Evolutionary conservation across 192 early-diverging fungal genomes (phyloP).

Genomic region (Linnemannia zychae): DNA sequence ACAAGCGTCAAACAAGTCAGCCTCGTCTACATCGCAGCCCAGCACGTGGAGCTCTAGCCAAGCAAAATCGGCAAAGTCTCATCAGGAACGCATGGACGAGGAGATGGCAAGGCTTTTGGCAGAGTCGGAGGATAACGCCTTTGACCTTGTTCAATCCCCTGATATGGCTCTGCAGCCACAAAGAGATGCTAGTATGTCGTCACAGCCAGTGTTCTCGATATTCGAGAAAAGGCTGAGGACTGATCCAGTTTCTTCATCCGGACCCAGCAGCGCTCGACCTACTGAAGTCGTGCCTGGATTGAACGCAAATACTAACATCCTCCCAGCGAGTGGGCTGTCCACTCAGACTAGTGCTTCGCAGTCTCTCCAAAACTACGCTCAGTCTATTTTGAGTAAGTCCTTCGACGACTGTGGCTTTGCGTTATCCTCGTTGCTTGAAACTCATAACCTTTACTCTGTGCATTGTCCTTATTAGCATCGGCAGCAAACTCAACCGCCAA

Average conservation of each 20-base stretch:
- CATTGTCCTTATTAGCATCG: neutral
- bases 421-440: no score
- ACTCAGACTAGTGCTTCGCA: neutral
- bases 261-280: neutral
- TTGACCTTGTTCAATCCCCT: conserved; percentile 29
- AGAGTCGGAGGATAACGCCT: conserved; percentile 28
- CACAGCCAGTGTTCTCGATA: conserved; percentile 20
- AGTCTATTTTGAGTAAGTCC: neutral
- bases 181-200: neutral
- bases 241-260: neutral
- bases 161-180: neutral
- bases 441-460: neutral
- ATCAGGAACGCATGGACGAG: conserved; percentile 42
- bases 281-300: neutral
- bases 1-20: neutral
- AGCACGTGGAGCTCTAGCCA: conserved; percentile 2
- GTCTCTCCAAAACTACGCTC: neutral
- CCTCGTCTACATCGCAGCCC: neutral
- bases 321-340: neutral
- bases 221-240: conserved; percentile 17
- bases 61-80: conserved; percentile 30
- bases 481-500: neutral
- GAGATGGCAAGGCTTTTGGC: conserved; percentile 51
- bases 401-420: neutral
- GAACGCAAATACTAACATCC: neutral